Evolutionary conservation across 805 yeast genomes (phyloP).

Genomic region (Candida maris): DNA sequence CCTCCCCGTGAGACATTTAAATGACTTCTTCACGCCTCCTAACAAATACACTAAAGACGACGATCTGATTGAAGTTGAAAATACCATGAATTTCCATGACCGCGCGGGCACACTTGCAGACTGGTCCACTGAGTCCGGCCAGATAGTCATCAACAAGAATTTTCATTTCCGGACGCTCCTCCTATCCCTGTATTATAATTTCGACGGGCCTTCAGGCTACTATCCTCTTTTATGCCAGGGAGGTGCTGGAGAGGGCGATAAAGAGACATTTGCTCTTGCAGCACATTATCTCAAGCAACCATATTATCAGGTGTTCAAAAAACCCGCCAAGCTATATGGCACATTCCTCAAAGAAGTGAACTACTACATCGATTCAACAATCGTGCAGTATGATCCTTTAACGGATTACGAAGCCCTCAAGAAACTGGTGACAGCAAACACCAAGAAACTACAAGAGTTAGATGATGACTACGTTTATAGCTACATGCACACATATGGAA

Average conservation of each 20-base stretch:
- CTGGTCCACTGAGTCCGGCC: slow-evolving; percentile 67
- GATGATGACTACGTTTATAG: slow-evolving; percentile 15
- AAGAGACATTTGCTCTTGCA: slow-evolving; percentile 69
- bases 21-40: slow-evolving; percentile 23
- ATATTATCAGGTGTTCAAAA: slow-evolving; percentile 46
- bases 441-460: slow-evolving; percentile 2
- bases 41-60: slow-evolving; percentile 8
- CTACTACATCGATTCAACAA: slow-evolving; percentile 26
- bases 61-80: slow-evolving; percentile 21
- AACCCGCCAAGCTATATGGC: slow-evolving; percentile 26
- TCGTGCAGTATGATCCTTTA: slow-evolving; percentile 31
- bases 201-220: slow-evolving; percentile 57
- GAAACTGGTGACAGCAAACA: slow-evolving; percentile 8
- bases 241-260: slow-evolving; percentile 74
- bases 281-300: slow-evolving; percentile 45
- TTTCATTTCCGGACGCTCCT: slow-evolving; percentile 56
- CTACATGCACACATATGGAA: slow-evolving; percentile 17
- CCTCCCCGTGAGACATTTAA: slow-evolving; percentile 14
- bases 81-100: slow-evolving; percentile 48
- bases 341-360: slow-evolving; percentile 17
- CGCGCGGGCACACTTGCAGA: slow-evolving; percentile 62
- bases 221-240: slow-evolving; percentile 62
- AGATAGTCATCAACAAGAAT: slow-evolving; percentile 53
- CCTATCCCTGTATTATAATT: slow-evolving; percentile 62
- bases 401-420: slow-evolving; percentile 21